Conservation (phyloP, 495 filamentous ascomycete species). For the Staphylotrichum longicolle region DNA sequence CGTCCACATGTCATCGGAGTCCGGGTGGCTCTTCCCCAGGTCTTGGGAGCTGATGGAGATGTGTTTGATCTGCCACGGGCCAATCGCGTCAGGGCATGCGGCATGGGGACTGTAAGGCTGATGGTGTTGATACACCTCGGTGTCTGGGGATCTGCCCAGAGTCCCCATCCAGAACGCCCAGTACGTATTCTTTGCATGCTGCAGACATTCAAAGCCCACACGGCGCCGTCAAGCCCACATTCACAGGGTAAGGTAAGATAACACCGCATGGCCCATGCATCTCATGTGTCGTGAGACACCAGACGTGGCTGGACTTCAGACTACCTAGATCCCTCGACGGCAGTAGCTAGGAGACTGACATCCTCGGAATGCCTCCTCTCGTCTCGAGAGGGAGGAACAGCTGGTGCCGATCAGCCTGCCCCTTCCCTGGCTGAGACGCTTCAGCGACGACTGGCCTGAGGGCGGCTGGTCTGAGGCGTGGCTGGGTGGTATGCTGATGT, state of each 20-base stretch:
- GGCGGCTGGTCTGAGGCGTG: not conserved
- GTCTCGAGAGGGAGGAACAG: not conserved
- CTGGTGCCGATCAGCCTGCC: not conserved
- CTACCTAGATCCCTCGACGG: no score
- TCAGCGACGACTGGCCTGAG: not conserved
- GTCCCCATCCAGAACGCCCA: no score
- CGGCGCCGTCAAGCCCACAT: no score
- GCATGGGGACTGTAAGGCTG: slow-evolving; percentile 23
- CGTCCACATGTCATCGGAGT: slow-evolving; percentile 22
- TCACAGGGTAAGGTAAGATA: no score
- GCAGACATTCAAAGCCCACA: no score
- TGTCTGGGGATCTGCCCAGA: not conserved
- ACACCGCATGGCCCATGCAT: no score
- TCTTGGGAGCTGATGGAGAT: slow-evolving; percentile 23
- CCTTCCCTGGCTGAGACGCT: not conserved
- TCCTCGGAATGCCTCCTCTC: no score
- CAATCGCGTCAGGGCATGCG: slow-evolving; percentile 19
- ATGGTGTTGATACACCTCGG: slow-evolving; percentile 21
- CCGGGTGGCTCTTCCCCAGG: slow-evolving; percentile 25
- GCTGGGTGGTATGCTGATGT: not conserved
- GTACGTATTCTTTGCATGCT: no score
- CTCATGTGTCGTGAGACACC: no score
- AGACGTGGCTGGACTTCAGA: no score
- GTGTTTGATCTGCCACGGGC: slow-evolving; percentile 11
- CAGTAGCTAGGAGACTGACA: no score